Evolutionary conservation across 176 grass and related monocot genomes (phyloP), one percentile per base, ranked within the genome.

Genomic region (Oryza rufipogon): DNA sequence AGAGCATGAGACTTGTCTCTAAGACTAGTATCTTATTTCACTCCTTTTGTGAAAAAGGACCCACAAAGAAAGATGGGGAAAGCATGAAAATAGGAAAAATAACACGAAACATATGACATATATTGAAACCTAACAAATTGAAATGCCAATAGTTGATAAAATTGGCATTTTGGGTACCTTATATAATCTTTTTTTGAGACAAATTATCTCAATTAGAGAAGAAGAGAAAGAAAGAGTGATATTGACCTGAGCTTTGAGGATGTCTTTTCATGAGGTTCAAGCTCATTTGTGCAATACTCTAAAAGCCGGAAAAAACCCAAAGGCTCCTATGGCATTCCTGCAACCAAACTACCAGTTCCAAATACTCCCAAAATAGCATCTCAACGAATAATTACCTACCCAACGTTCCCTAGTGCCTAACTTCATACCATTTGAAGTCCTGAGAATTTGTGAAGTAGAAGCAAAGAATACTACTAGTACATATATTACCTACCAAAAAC

Each of bases 401-500:
- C 15, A 32, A 56, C 23, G 36, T 14, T 25, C 66, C 17, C 20
- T 22, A 39, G 3, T 70, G 79, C 66, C 79, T 41, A 81, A 81
- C 32, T 81, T 64, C 45, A 23, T 39, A 61, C 56, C 12, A 28
- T 41, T 28, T 54, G 25, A 76, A 64, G 34, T 23, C 19, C 39
- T 11, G 13, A 25, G 12, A 25, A 45, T 60, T 46, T 66, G 61
- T 58, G 70, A 71, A 81, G 78, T 56, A 47, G 58, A 54, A 51
- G 65, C 42, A 19, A 11, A 10, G 23, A 33, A 38, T 5, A 56
- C 19, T 1, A 46, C n/a, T 14, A 4, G 14, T 17, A 23, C 58
- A 63, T 63, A 63, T 63, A n/a, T 63, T 65, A 81, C 70, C 58
- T 32, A 80, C 45, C 44, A 76, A 70, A 87, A 87, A 64, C 64